Evolutionary conservation across 2,329 filamentous ascomycete species (phyloP), one percentile per base, ranked within the genome.

Genomic region (Orbilia ellipsospora): DNA sequence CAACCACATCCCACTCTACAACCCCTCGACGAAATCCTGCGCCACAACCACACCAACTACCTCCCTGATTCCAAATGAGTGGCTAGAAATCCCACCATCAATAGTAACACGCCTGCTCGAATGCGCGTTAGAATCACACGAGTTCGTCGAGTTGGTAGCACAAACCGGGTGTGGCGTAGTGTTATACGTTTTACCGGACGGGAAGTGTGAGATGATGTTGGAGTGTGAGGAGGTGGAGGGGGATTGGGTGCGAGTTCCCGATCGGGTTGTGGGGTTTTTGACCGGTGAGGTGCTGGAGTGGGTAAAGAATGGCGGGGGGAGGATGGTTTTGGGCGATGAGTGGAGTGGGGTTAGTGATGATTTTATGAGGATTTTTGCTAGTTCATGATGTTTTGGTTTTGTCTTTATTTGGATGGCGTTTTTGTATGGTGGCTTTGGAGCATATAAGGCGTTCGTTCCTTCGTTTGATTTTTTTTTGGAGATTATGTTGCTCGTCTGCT

Each of bases 201-300:
- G 66, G 2, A 15, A 36, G 5, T 70, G 66, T 44, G 66, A 70
- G 23, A 55, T 70, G 20, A 20, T 28, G 12, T n/a, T 44, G 2
- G 66, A 63, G 12, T 18, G 51, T 2, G 51, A 40, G 18, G 13
- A 52, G 4, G 50, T 70, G 2, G 48, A 42, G 0, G 51, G 51
- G 8, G 59, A 36, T 20, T 70, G 66, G 66, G 66, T 70, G 1
- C 45, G 42, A 12, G 66, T 70, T 10, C 66, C 66, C 4, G 57
- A 63, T 26, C 8, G 51, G 1, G 59, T 70, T 7, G 36, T 63
- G 8, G 57, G 40, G 40, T 70, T 70, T 42, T 31, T 70, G 50
- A 57, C 59, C 2, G 51, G 51, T 4, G 66, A 62, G 13, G 66
- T 70, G 50, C 40, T 63, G 51, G n/a, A 42, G 12, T 63, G 66